A percentile compares a stretch with the other conserved stretches of the same genome.
phyloP scores from a whole-genome alignment of 75 land plant genomes.

The Selaginella tamariscina region DNA sequence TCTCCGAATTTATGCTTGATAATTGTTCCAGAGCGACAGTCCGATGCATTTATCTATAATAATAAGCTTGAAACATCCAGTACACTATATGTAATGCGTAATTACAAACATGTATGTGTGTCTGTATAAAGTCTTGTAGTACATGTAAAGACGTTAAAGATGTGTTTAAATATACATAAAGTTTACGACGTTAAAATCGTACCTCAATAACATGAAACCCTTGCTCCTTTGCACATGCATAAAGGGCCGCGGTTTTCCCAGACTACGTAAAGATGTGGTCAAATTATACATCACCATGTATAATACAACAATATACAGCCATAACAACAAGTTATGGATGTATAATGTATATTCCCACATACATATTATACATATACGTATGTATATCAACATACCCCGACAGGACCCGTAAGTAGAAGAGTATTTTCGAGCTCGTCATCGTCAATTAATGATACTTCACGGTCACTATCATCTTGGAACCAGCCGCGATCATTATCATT shows the following conservation, averaged over 20 bases:
- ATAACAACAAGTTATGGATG: neutral
- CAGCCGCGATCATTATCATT: constrained; percentile 20
- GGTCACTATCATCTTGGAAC: constrained; percentile 25
- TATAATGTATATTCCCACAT: neutral
- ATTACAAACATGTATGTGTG: constrained; percentile 8
- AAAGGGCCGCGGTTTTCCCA: constrained; percentile 93
- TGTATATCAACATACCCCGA: constrained; percentile 45
- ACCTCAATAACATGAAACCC: constrained; percentile 91
- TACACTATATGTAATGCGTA: neutral
- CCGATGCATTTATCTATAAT: constrained; percentile 68
- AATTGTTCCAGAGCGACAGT: constrained; percentile 62
- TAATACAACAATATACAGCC: constrained; percentile 3
- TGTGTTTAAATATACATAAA: neutral
- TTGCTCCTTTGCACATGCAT: constrained; percentile 89
- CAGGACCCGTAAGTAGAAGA: constrained; percentile 70
- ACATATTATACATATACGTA: neutral
- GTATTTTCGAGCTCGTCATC: constrained; percentile 42
- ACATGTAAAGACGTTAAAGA: constrained; percentile 6
- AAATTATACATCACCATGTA: neutral
- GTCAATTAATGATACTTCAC: constrained; percentile 31
- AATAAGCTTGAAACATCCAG: constrained; percentile 7
- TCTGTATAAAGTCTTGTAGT: neutral
- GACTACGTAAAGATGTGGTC: constrained; percentile 34
- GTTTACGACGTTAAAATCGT: neutral
- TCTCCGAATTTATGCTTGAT: constrained; percentile 77